Conservation (phyloP, 768 basidiomycete species). For the Fomitopsis pulvina region DNA sequence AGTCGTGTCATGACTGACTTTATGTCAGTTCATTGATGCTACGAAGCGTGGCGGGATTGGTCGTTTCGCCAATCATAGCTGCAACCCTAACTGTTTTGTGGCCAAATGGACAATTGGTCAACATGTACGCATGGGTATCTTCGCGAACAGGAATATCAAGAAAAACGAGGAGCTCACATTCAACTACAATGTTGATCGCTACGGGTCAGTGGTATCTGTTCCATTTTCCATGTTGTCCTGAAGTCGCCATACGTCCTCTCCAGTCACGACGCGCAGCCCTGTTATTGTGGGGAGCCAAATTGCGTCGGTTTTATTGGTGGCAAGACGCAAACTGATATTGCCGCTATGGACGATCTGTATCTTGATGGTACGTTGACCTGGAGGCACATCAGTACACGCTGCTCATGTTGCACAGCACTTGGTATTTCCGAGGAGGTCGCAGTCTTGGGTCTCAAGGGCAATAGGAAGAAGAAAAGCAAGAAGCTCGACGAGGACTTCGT, state of each 20-base stretch:
- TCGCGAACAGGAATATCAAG: slow-evolving; percentile 75
- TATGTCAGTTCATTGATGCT: slow-evolving; percentile 90
- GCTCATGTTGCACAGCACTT: slow-evolving; percentile 52
- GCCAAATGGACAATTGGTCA: slow-evolving; percentile 95
- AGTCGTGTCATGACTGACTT: neutral
- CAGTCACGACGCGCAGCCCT: slow-evolving; percentile 91
- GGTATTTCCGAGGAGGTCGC: slow-evolving; percentile 93
- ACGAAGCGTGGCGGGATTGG: slow-evolving; percentile 96
- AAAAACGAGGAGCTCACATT: slow-evolving; percentile 91
- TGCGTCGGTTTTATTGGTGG: slow-evolving; percentile 97
- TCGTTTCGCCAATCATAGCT: slow-evolving; percentile 97
- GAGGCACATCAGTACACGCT: neutral
- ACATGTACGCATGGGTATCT: slow-evolving; percentile 95
- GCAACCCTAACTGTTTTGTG: slow-evolving; percentile 95
- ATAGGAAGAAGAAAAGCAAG: slow-evolving; percentile 83
- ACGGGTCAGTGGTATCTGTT: slow-evolving; percentile 64
- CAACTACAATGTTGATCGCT: slow-evolving; percentile 99
- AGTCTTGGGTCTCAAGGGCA: slow-evolving; percentile 74
- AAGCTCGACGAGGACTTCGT: slow-evolving; percentile 93
- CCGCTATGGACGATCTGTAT: slow-evolving; percentile 90
- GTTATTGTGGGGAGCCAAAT: slow-evolving; percentile 92
- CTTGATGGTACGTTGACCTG: slow-evolving; percentile 62
- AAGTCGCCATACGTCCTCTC: too few species aligned
- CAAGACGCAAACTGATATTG: slow-evolving; percentile 96
- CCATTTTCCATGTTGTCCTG: neutral